These are phyloP conservation scores for Casuarina cunninghamiana DNA, from an alignment of 306 rosid genomes.

Conservation along the genomic window DNA sequence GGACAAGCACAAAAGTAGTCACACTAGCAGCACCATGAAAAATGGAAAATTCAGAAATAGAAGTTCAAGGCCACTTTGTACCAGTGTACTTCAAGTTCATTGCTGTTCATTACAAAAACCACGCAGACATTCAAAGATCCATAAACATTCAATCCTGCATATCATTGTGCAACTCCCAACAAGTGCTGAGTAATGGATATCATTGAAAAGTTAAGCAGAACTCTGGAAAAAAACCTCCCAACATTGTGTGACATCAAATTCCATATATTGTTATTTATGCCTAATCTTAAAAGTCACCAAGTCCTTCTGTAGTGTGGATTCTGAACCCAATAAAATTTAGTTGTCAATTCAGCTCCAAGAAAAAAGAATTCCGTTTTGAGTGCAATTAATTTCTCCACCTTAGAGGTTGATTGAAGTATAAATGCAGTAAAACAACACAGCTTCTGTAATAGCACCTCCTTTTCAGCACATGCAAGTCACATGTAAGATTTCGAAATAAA, in stretches of 20 bases:
- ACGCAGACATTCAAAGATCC: background rate
- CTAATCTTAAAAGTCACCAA: background rate
- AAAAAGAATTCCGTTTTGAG: background rate
- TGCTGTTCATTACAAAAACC: background rate
- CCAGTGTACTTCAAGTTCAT: background rate
- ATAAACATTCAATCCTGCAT: background rate
- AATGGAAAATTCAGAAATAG: background rate
- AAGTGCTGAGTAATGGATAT: background rate
- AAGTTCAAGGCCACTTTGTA: background rate
- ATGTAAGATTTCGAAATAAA: background rate
- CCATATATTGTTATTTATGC: background rate
- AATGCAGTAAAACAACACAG: background rate
- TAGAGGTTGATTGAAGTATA: background rate
- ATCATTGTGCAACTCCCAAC: background rate
- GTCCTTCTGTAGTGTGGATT: background rate
- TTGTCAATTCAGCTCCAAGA: background rate
- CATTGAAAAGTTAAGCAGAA: background rate
- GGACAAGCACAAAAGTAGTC: background rate
- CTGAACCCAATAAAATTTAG: background rate
- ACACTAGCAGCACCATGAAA: background rate
- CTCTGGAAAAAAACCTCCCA: background rate
- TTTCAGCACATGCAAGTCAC: background rate
- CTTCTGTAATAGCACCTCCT: background rate
- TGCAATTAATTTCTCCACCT: background rate
- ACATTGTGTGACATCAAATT: background rate